phyloP scores from a whole-genome alignment of 225 moss, liverwort and hornwort genomes.

The Pseudoscleropodium purum region DNA sequence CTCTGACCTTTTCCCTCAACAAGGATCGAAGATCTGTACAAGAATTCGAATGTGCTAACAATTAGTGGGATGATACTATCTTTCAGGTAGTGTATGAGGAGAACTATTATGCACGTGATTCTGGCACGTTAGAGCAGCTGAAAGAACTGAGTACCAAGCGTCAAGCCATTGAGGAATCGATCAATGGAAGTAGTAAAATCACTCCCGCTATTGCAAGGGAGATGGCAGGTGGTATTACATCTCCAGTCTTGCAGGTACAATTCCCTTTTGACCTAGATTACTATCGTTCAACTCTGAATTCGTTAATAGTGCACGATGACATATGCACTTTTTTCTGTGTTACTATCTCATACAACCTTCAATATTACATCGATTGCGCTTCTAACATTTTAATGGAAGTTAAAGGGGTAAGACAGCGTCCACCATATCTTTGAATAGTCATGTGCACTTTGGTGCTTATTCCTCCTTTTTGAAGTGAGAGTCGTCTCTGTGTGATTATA shows the following conservation, averaged over 20 bases:
- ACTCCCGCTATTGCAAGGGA: slow-evolving; percentile 97
- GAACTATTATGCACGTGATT: slow-evolving; percentile 95
- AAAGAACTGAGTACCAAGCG: slow-evolving; percentile 95
- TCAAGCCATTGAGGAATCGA: slow-evolving; percentile 90
- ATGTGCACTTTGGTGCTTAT: neutral
- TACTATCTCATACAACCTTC: neutral
- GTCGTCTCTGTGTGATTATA: neutral
- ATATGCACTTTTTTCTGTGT: neutral
- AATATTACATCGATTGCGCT: neutral
- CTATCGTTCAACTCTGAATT: neutral
- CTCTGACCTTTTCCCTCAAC: neutral
- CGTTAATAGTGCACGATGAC: neutral
- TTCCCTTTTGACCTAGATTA: neutral
- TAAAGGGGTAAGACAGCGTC: neutral
- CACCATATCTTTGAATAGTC: neutral
- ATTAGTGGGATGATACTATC: neutral
- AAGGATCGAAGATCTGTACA: neutral
- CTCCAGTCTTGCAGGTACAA: slow-evolving; percentile 85
- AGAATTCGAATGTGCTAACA: neutral
- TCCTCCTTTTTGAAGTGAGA: neutral
- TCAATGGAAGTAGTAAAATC: slow-evolving; percentile 93
- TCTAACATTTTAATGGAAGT: neutral
- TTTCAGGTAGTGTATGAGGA: slow-evolving; percentile 81
- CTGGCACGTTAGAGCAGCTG: slow-evolving; percentile 89
- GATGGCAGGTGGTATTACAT: slow-evolving; percentile 98